Percentiles rank a stretch among this genome's conserved stretches.
These are phyloP conservation scores for Eucalyptus marginata DNA, from an alignment of 345 rosid genomes.

Conservation along the genomic window DNA sequence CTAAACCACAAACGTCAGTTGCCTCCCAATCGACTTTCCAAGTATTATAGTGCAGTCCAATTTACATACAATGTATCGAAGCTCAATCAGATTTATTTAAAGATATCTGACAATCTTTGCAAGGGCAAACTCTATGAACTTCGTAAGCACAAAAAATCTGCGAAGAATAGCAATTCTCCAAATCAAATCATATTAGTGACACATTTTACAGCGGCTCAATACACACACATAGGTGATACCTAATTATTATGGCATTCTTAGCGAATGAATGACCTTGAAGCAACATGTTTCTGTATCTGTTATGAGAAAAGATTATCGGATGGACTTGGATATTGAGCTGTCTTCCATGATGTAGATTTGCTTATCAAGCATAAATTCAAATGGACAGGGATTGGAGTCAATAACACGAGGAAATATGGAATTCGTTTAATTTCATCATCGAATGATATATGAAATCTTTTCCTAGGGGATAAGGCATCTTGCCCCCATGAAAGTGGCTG, in stretches of 20 bases:
- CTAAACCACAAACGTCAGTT: neutral
- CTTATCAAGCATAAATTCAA: too few species aligned
- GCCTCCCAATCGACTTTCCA: neutral
- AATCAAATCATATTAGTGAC: too few species aligned
- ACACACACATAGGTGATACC: neutral
- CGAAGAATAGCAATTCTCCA: neutral
- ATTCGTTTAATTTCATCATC: too few species aligned
- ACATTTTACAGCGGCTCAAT: neutral
- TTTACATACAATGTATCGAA: too few species aligned
- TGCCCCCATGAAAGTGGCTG: too few species aligned
- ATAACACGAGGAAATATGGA: too few species aligned
- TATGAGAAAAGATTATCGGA: neutral
- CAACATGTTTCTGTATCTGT: neutral
- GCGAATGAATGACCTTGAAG: neutral
- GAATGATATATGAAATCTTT: too few species aligned
- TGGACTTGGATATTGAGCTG: neutral
- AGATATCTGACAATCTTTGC: neutral
- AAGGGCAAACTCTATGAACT: neutral
- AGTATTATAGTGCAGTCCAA: neutral
- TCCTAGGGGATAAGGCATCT: too few species aligned
- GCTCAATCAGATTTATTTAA: neutral
- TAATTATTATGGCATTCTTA: neutral
- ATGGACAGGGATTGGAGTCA: too few species aligned
- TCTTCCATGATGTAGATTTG: too few species aligned
- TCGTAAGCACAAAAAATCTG: neutral